phyloP scores from a whole-genome alignment of 2,329 filamentous ascomycete genomes.

The Mycocentrospora acerina region DNA sequence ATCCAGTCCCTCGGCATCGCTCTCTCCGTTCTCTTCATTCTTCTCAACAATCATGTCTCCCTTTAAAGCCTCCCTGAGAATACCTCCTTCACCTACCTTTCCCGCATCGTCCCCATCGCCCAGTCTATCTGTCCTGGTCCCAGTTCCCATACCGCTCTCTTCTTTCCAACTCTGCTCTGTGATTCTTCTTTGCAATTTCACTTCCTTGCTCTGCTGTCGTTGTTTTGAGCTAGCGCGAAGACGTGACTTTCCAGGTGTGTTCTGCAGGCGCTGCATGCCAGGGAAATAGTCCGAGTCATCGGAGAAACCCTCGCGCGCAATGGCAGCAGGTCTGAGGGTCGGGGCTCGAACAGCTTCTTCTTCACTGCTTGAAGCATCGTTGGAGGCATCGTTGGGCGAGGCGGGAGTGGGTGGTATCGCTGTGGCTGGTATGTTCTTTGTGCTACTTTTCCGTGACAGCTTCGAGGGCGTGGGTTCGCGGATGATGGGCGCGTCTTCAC shows the following conservation, averaged over 20 bases:
- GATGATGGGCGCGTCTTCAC: slow-evolving; percentile 28
- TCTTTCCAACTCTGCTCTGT: slow-evolving; percentile 46
- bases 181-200: slow-evolving; percentile 36
- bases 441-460: slow-evolving; percentile 31
- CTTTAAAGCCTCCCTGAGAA: slow-evolving; percentile 35
- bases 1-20: slow-evolving; percentile 14
- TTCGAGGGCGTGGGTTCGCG: slow-evolving; percentile 34
- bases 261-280: slow-evolving; percentile 34
- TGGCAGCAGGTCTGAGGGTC: slow-evolving; percentile 31
- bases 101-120: slow-evolving; percentile 42
- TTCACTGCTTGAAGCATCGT: slow-evolving; percentile 31
- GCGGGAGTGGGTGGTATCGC: slow-evolving; percentile 31
- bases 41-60: slow-evolving; percentile 39
- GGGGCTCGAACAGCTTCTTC: slow-evolving; percentile 21
- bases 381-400: slow-evolving; percentile 39
- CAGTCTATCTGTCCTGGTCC: slow-evolving; percentile 48
- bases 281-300: slow-evolving; percentile 48
- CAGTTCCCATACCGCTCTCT: slow-evolving; percentile 51
- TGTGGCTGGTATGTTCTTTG: slow-evolving; percentile 19
- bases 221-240: slow-evolving; percentile 31
- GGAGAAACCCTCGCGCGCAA: slow-evolving; percentile 43
- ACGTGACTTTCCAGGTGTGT: slow-evolving; percentile 15
- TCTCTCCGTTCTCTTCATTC: slow-evolving; percentile 21
- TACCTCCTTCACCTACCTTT: slow-evolving; percentile 10
- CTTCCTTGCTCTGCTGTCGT: slow-evolving; percentile 36